Evolutionary conservation across 2,329 filamentous ascomycete species (phyloP), one percentile per base, ranked within the genome.

Genomic region (Fusarium nelsonii): DNA sequence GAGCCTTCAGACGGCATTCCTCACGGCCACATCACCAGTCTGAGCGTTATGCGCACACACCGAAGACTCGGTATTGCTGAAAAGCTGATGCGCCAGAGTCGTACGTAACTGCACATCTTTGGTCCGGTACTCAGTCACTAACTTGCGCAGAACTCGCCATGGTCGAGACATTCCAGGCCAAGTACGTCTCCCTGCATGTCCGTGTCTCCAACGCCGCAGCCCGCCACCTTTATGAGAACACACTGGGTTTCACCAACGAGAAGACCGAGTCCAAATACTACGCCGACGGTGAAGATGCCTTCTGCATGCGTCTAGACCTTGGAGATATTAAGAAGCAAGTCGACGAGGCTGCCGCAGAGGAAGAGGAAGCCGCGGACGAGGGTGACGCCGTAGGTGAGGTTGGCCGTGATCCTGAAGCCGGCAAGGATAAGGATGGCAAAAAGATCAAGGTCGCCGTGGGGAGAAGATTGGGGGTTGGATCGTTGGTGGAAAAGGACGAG

Each of bases 21-120:
- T 74, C 96, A 98, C 82, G 96, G 96, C 16, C 96, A 99, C 83
- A 98, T 99, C 77, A 99, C 96, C 45, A 94, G 91, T 73, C 81
- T 99, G 76, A 94, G 91, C 76, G 96, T 99, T 43, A 99, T 98
- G 96, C 87, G 96, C 71, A 99, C 96, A 71, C 96, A 99, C 81
- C 85, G 96, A 62, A 83, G 95, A 56, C 81, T 99, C 63, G 96
- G 96, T 0, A 92, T 99, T 71, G 96, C 96, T 9, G 96, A 99
- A 86, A 97, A 97, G 84, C 84, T 99, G 73, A 99, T 99, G 96
- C 86, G 94, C 52, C 96, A 98, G 84, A 94, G 91, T 75, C 95
- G 93, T 97, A 86, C 55, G 92, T 88, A 23, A 46, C 28, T 3
- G 0, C 3, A 20, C 14, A 39, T 4, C 8, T 3, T 11, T 28